Base-by-base conservation (phyloP, 2,329 filamentous ascomycete species). In the Exophiala phaeomuriformis region DNA sequence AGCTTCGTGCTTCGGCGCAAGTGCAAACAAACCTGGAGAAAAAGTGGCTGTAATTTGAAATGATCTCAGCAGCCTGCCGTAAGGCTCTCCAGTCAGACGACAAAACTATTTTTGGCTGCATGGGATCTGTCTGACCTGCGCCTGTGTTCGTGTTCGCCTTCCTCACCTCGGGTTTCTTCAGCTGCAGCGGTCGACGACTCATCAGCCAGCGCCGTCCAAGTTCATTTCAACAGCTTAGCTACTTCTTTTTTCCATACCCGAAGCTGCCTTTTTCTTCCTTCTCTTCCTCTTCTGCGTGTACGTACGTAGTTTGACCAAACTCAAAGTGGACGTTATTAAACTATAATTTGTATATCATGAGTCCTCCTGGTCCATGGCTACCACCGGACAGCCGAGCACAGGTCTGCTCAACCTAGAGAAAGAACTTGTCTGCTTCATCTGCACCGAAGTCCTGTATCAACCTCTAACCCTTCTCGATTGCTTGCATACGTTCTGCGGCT, bases 371-470 rank as follows among this genome's bases (percentile, higher is more conserved):
- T 8, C 43, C 39, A 58, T 59, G 58, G 57, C 59, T 47, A 54
- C 55, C 41, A 53, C 49, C 43, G 48, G 44, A 52, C 31, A 47
- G 12, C 49, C 55, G 8, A 31, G 51, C 19, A 57, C 58, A 10
- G 75, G 72, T 46, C 66, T 77, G 53, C 67, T 76, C 65, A 88
- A 94, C 70, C 77, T 96, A 64, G 93, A 96, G 74, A 91, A 85
- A 71, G 93, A 98, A 79, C 76, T 97, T 73, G 90, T 86, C 50
- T 97, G 91, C 75, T 95, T 91, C 68, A 98, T 98, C 66, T 98
- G 93, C 76, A 95, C 91, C 64, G 93, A 97, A 70, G 81, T 95
- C 61, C 83, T 95, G 59, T 94, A 89, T 72, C 88, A 94, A 69
- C 90, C 90, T 33, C 79, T 95, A 60, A 95, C 90, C 30, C 82